A percentile compares a stretch with the other conserved stretches of the same genome.
Evolutionary conservation across 352 stramenopile species (phyloP).

Genomic region (Phytophthora boehmeriae): DNA sequence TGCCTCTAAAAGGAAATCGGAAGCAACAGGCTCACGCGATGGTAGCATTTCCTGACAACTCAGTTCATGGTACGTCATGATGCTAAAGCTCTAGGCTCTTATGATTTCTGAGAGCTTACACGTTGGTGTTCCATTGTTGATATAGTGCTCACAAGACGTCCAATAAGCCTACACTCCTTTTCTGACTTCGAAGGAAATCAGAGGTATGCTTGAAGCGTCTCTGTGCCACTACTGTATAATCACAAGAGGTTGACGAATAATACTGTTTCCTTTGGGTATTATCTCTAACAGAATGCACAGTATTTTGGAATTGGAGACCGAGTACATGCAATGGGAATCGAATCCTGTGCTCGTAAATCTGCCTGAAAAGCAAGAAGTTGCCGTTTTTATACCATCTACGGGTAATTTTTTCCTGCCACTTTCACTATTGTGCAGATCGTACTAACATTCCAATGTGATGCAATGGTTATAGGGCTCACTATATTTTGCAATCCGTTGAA

Average conservation of each 20-base stretch:
- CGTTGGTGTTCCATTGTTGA: background rate
- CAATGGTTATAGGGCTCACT: constrained; percentile 35
- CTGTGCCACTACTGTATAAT: background rate
- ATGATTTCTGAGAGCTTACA: background rate
- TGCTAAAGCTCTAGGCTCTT: background rate
- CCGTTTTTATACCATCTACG: constrained; percentile 64
- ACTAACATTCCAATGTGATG: too few relatives aligned
- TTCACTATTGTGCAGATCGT: background rate
- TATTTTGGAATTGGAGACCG: constrained; percentile 65
- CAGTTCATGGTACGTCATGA: constrained; percentile 55
- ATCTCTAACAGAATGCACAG: constrained; percentile 42
- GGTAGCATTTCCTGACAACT: constrained; percentile 60
- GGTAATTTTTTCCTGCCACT: constrained; percentile 14
- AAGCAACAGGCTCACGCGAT: constrained; percentile 64
- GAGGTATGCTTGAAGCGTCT: constrained; percentile 23
- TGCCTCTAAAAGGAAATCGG: constrained; percentile 60
- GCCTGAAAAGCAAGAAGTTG: constrained; percentile 46
- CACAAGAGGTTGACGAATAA: background rate
- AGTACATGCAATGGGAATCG: constrained; percentile 71
- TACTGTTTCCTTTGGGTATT: background rate
- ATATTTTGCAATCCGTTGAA: constrained; percentile 50
- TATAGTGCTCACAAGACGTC: constrained; percentile 53
- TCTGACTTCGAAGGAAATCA: constrained; percentile 51
- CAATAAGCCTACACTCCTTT: constrained; percentile 70
- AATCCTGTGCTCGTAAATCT: constrained; percentile 59